Conservation (phyloP, 768 basidiomycete species). For the Mrakia gelida region DNA sequence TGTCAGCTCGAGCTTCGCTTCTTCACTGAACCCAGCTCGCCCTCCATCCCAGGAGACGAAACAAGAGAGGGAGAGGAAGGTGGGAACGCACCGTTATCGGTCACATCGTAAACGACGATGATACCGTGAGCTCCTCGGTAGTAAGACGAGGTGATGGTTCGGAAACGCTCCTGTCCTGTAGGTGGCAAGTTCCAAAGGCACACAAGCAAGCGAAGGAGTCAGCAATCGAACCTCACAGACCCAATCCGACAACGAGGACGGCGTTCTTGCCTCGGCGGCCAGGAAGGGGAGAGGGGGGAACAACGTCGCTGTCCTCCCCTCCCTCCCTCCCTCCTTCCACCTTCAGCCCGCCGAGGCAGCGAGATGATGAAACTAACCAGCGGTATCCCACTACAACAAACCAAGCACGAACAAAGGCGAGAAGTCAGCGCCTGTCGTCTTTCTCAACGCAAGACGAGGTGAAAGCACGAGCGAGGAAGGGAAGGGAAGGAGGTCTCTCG, state of each 20-base stretch:
- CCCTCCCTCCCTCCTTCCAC: neutral
- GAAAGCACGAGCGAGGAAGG: too few relatives aligned
- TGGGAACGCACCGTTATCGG: conserved; percentile 30
- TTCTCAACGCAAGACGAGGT: neutral
- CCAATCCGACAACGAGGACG: neutral
- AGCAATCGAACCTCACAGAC: neutral
- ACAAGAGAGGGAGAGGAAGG: neutral
- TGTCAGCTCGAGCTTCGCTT: neutral
- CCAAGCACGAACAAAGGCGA: neutral
- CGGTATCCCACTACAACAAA: conserved; percentile 27
- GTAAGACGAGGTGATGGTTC: conserved; percentile 34
- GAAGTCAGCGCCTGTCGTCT: neutral
- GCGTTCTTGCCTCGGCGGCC: too few relatives aligned
- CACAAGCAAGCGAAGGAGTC: neutral
- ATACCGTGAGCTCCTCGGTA: conserved; percentile 34
- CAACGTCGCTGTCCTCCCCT: neutral
- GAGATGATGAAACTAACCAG: conserved; percentile 18
- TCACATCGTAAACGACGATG: conserved; percentile 34
- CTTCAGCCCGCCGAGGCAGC: neutral
- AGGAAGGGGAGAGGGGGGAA: too few relatives aligned
- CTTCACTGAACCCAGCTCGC: neutral
- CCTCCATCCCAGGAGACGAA: neutral
- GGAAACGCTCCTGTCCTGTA: conserved; percentile 34
- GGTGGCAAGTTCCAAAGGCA: neutral
- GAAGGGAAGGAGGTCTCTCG: neutral